These are phyloP conservation scores for Cladosporium sp. DNA, from an alignment of 2,329 filamentous ascomycete genomes.

Conservation along the genomic window DNA sequence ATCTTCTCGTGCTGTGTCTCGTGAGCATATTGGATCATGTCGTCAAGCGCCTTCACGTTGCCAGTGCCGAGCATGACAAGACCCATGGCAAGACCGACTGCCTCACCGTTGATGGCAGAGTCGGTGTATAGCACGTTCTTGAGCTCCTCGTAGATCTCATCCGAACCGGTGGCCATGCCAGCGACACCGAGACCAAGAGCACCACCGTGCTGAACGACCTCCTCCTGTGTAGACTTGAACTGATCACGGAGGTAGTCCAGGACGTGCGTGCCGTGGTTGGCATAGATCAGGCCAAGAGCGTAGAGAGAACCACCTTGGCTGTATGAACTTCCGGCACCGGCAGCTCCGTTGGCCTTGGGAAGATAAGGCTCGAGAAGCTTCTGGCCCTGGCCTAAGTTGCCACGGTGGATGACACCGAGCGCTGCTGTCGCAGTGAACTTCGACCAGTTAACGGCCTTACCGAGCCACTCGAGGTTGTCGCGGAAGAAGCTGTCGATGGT, in stretches of 20 bases:
- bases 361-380: slow-evolving; percentile 95
- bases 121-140: slow-evolving; percentile 88
- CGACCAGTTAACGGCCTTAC: slow-evolving; percentile 98
- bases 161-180: slow-evolving; percentile 93
- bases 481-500: slow-evolving; percentile 99
- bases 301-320: slow-evolving; percentile 96
- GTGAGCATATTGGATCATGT: slow-evolving; percentile 97
- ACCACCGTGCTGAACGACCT: slow-evolving; percentile 96
- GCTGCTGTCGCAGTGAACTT: slow-evolving; percentile 98
- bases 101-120: slow-evolving; percentile 94
- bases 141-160: slow-evolving; percentile 87
- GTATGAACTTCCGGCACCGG: slow-evolving; percentile 77
- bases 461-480: slow-evolving; percentile 95
- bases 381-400: slow-evolving; percentile 88
- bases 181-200: slow-evolving; percentile 94
- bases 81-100: slow-evolving; percentile 93
- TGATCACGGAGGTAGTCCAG: slow-evolving; percentile 75
- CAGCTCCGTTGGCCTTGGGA: slow-evolving; percentile 72
- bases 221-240: slow-evolving; percentile 75
- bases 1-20: slow-evolving; percentile 99
- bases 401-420: slow-evolving; percentile 92
- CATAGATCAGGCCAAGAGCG: slow-evolving; percentile 92
- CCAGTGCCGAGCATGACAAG: slow-evolving; percentile 98
- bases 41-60: slow-evolving; percentile 86
- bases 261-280: slow-evolving; percentile 93